phyloP scores from a whole-genome alignment of 2,329 filamentous ascomycete genomes.

The Hansfordia pulvinata region DNA sequence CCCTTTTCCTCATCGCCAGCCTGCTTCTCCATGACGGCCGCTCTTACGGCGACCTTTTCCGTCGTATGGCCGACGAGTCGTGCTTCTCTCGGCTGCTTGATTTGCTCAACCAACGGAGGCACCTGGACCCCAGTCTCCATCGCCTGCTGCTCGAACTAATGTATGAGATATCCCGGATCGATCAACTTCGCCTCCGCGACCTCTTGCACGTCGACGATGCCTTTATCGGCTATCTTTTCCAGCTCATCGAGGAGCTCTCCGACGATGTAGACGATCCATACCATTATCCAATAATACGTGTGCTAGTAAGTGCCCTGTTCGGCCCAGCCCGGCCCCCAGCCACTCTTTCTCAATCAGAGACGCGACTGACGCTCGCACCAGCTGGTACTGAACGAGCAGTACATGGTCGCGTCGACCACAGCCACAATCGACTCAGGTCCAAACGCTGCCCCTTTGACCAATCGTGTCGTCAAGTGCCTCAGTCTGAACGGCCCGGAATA shows the following conservation, averaged over 20 bases:
- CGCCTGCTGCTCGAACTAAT: conserved; percentile 73
- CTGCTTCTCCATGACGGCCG: conserved; percentile 82
- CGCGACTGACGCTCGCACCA: conserved; percentile 21
- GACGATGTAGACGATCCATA: conserved; percentile 86
- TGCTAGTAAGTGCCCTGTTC: conserved; percentile 59
- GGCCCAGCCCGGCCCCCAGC: not conserved
- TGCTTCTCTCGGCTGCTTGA: conserved; percentile 76
- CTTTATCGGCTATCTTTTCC: conserved; percentile 74
- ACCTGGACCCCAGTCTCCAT: conserved; percentile 60
- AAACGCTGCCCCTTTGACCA: conserved; percentile 52
- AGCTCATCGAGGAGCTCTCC: conserved; percentile 76
- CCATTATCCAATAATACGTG: conserved; percentile 87
- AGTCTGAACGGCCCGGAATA: conserved; percentile 68
- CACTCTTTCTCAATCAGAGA: no score
- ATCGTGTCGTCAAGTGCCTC: conserved; percentile 84
- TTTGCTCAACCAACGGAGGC: conserved; percentile 54
- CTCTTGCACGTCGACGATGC: conserved; percentile 63
- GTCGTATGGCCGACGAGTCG: conserved; percentile 75
- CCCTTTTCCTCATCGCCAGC: conserved; percentile 71
- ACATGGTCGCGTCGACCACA: conserved; percentile 67
- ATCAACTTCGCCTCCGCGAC: conserved; percentile 65
- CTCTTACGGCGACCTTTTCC: conserved; percentile 62
- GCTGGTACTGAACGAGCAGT: conserved; percentile 96
- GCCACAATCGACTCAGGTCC: conserved; percentile 25
- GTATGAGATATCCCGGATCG: conserved; percentile 94